A percentile compares a stretch with the other conserved stretches of the same genome.
These are phyloP conservation scores for Sanghuangporus sanghuang DNA, from an alignment of 1,284 basidiomycete genomes.

Conservation along the genomic window DNA sequence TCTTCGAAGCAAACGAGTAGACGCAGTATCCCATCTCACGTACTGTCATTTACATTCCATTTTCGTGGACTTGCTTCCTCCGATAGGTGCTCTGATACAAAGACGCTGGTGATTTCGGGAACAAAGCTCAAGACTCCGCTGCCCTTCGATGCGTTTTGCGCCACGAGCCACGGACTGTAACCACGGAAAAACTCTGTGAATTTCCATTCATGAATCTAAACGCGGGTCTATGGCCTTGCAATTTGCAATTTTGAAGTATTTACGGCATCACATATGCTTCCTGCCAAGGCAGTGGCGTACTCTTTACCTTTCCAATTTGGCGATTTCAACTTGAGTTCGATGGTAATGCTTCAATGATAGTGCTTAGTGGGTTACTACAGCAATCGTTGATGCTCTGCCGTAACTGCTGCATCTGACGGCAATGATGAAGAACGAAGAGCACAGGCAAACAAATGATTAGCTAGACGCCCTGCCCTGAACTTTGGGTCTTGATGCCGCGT, in stretches of 20 bases:
- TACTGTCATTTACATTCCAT: neutral
- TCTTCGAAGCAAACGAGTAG: too few relatives aligned
- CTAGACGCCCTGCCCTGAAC: neutral
- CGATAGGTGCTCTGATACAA: neutral
- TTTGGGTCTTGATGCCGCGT: neutral
- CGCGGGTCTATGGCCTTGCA: neutral
- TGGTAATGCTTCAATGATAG: neutral
- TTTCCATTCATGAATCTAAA: neutral
- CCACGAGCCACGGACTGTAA: neutral
- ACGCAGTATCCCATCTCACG: neutral
- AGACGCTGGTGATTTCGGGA: constrained; percentile 1
- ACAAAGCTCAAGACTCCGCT: neutral
- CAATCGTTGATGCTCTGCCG: neutral
- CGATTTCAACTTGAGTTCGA: neutral
- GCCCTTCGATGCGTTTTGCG: neutral
- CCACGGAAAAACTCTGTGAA: neutral
- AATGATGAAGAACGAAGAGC: neutral
- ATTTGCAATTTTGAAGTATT: too few relatives aligned
- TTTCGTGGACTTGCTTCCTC: neutral
- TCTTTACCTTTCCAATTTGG: neutral
- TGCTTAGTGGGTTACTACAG: neutral
- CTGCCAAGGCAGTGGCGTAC: neutral
- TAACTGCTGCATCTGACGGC: neutral
- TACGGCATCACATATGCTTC: neutral
- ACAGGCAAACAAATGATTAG: neutral